Conservation (phyloP, 2,329 filamentous ascomycete species). For the Colletotrichum truncatum region DNA sequence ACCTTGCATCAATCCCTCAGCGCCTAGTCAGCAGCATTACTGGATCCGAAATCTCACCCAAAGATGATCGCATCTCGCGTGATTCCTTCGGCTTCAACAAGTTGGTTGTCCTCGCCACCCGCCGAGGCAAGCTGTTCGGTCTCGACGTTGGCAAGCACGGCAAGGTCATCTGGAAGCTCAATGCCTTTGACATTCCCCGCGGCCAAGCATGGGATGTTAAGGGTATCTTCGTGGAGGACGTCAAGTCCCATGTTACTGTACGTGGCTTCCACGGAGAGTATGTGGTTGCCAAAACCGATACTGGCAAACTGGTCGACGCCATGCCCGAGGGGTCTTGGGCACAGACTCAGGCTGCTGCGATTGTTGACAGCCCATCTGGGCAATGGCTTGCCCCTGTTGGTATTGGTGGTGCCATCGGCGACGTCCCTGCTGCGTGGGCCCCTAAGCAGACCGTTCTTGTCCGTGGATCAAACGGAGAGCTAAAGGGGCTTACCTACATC, state of each 20-base stretch:
- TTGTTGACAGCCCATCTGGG: conserved; percentile 62
- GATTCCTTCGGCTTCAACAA: conserved; percentile 92
- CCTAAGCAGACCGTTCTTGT: conserved; percentile 66
- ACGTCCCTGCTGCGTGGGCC: conserved; percentile 54
- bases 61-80: conserved; percentile 60
- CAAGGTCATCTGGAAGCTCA: conserved; percentile 77
- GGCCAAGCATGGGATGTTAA: conserved; percentile 72
- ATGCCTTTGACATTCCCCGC: conserved; percentile 65
- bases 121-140: conserved; percentile 80
- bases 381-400: conserved; percentile 65
- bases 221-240: conserved; percentile 71
- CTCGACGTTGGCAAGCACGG: conserved; percentile 81
- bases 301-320: conserved; percentile 60
- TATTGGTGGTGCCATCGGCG: conserved; percentile 56
- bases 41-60: conserved; percentile 59
- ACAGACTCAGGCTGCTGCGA: conserved; percentile 50
- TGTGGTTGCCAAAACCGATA: conserved; percentile 62
- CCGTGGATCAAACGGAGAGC: conserved; percentile 54
- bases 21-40: conserved; percentile 73
- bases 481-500: conserved; percentile 66
- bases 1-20: conserved; percentile 73
- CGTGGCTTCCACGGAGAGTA: conserved; percentile 70
- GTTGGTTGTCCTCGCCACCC: conserved; percentile 81
- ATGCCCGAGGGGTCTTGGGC: conserved; percentile 49
- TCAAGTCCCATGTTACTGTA: conserved; percentile 63